Evolutionary conservation across 2,329 filamentous ascomycete genomes (phyloP), one percentile per base, ranked within the genome.

Genomic region (Ramularia endophylla): DNA sequence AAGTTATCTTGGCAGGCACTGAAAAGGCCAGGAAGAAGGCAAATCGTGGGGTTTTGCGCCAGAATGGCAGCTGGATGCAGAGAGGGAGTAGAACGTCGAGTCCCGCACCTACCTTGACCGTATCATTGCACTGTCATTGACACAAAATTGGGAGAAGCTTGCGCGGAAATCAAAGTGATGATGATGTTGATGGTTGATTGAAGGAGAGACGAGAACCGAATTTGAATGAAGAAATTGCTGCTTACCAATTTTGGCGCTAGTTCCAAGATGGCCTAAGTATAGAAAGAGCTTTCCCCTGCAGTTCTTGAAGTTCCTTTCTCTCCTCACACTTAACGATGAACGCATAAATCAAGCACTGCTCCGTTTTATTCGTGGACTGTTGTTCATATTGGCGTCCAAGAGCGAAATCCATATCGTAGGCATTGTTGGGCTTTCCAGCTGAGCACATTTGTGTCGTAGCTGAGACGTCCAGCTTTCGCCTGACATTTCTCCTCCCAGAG

Each of bases 1-100:
- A 68, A 68, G 66, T 70, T 70, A 65, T 66, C 69, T 66, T 61
- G 64, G 57, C 62, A 65, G 66, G 62, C 66, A 71, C 67, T 53
- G 59, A 55, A 50, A 60, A 42, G 44, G 62, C 63, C 67, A 62
- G 58, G 65, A 62, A 67, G 69, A 68, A 72, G 68, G 67, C 68
- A 71, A 69, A 66, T 63, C 66, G 69, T 71, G 69, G 69, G 44
- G 34, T 48, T 34, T 27, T n/a, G 9, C 5, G 35, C 19, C 11
- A 20, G 9, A 15, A 37, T 36, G 33, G 8, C 15, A 20, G 16
- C 16, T n/a, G 11, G 17, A 36, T 27, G 20, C 3, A 13, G 6
- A n/a, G 17, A 22, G 19, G 33, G 19, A 13, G 15, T 7, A 30
- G 7, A 8, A 35, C 5, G 17, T n/a, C n/a, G n/a, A n/a, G n/a